Evolutionary conservation across 345 rosid species (phyloP).

Genomic region (Salix caprea): DNA sequence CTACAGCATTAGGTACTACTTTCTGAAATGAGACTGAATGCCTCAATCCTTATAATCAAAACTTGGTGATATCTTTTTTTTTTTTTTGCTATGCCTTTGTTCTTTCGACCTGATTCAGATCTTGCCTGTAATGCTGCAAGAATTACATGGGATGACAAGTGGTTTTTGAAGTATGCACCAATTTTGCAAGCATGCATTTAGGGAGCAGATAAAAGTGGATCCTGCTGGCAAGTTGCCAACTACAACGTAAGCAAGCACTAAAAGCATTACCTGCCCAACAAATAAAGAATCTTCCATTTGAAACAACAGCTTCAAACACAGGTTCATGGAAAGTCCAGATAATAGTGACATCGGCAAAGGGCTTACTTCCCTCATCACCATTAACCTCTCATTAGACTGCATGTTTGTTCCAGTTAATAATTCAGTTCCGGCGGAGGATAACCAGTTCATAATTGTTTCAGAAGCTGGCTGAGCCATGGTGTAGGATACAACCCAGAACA

Average conservation of each 20-base stretch:
- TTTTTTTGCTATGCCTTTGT: no score
- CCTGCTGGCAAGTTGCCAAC: background rate
- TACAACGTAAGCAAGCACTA: conserved; percentile 20
- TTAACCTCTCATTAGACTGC: conserved; percentile 70
- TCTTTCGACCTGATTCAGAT: no score
- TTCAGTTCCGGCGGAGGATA: conserved; percentile 79
- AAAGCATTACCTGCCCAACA: conserved; percentile 64
- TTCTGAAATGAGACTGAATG: no score
- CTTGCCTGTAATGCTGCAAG: background rate
- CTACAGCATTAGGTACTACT: no score
- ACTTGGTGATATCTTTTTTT: no score
- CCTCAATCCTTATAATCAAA: no score
- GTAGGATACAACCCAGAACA: conserved; percentile 98
- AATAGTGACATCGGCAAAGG: conserved; percentile 88
- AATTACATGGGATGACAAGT: background rate
- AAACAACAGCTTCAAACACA: conserved; percentile 67
- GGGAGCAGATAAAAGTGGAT: background rate
- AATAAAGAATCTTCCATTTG: conserved; percentile 90
- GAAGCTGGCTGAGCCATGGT: conserved; percentile 95
- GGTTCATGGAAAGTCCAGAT: conserved; percentile 82
- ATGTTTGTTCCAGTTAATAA: conserved; percentile 51
- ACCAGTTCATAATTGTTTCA: conserved; percentile 80
- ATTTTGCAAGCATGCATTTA: background rate
- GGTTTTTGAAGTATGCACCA: background rate
- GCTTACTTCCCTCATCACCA: conserved; percentile 85